Base-by-base conservation (phyloP, 1,284 basidiomycete genomes). In the Marasmius oreades region DNA sequence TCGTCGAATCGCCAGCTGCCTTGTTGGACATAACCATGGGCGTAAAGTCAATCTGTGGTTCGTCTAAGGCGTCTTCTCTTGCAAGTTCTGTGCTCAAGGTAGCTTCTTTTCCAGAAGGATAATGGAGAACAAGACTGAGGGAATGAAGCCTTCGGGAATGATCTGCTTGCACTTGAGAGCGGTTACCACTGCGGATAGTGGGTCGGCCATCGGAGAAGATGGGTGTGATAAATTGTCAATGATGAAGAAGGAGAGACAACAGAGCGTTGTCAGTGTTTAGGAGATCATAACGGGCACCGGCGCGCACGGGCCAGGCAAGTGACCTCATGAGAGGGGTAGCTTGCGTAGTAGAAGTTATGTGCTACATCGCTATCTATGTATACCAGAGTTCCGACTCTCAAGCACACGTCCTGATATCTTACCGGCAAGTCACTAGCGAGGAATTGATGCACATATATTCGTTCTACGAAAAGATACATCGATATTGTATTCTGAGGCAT, bases 81-180 rank as follows among this genome's bases (percentile, higher is more conserved):
- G 73, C 73, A 42, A 87, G 66, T 47, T 77, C 72, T 60, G 79
- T 79, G 16, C 83, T 81, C 20, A 81, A 63, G 22, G 76, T 62
- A n/a, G 76, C 77, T 62, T 84, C 76, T 45, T 72, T 72, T 22
- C 76, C 78, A 1, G 69, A 75, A 4, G 81, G 77, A 71, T 78
- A 86, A 83, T 62, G 34, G 77, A 77, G 69, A 88, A 79, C 23
- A 82, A 69, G 1, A 79, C 70, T n/a, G 82, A 72, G 0, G 82
- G 81, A 4, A 55, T 62, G 66, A 85, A 83, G 22, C 64, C 57
- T 2, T 66, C 81, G 2, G 84, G 80, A 50, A 85, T 79, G 58
- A 86, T 71, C n/a, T 75, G 65, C 16, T 75, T 72, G 24, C 69
- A 62, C 57, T 73, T 64, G 55, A 84, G 72, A 4, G 75, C 66